phyloP scores from a whole-genome alignment of 1,284 basidiomycete species.

The Somion occarium region DNA sequence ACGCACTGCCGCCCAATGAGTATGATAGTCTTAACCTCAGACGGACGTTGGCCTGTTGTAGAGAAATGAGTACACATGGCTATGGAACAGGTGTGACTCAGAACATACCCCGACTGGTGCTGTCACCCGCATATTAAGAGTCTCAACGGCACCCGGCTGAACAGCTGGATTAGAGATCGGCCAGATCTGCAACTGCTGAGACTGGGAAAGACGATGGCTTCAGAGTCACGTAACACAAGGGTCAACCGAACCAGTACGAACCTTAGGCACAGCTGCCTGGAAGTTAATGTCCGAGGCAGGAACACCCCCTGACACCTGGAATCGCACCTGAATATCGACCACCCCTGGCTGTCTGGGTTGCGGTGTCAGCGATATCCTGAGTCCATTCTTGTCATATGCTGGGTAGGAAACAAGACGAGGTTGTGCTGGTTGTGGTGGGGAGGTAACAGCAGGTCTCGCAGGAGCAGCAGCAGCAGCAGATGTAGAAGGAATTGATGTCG shows the following conservation, averaged over 20 bases:
- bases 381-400: conserved; percentile 89
- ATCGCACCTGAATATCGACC: conserved; percentile 87
- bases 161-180: conserved; percentile 90
- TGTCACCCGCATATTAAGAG: conserved; percentile 92
- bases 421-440: conserved; percentile 31
- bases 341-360: conserved; percentile 79
- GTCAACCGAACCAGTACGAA: conserved; percentile 28
- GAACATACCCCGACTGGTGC: conserved; percentile 83
- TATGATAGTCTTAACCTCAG: conserved; percentile 86
- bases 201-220: conserved; percentile 43
- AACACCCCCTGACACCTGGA: conserved; percentile 62
- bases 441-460: conserved; percentile 17
- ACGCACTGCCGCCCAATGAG: conserved; percentile 56
- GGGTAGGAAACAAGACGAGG: conserved; percentile 69
- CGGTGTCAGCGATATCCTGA: conserved; percentile 88
- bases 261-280: conserved; percentile 98
- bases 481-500: conserved; percentile 4
- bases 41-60: conserved; percentile 70
- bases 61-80: too few relatives aligned
- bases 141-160: conserved; percentile 77
- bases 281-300: conserved; percentile 73
- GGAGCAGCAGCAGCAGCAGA: conserved; percentile 21
- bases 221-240: conserved; percentile 1
- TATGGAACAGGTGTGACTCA: too few relatives aligned
- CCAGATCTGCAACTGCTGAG: conserved; percentile 97